Percentiles rank a stretch among this genome's conserved stretches.
Evolutionary conservation across 192 early-diverging fungal species (phyloP).

Genomic region (Entrophospora sp.): DNA sequence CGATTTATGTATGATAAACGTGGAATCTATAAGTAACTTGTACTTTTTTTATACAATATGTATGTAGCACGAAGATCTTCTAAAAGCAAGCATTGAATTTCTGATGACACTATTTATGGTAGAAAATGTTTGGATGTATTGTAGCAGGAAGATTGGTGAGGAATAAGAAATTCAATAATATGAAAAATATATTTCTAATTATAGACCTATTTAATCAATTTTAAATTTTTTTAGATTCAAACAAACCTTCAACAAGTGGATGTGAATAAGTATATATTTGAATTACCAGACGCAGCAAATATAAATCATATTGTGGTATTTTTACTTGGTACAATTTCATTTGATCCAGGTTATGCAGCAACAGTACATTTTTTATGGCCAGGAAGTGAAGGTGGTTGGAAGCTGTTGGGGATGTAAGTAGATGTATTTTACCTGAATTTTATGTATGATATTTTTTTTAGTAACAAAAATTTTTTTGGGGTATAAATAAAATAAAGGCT

Average conservation of each 20-base stretch:
- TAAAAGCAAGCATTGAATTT: too few species aligned
- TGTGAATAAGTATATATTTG: slow-evolving; percentile 83
- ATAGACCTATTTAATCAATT: background rate
- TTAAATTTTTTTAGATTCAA: slow-evolving; percentile 55
- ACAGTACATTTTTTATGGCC: slow-evolving; percentile 93
- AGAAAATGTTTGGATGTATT: slow-evolving; percentile 90
- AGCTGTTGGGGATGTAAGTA: slow-evolving; percentile 59
- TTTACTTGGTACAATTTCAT: slow-evolving; percentile 73
- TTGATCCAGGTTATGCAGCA: slow-evolving; percentile 84
- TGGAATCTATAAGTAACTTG: too few species aligned
- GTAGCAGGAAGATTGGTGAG: slow-evolving; percentile 74
- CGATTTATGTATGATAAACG: too few species aligned
- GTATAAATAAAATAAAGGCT: slow-evolving; percentile 33
- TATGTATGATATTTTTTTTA: too few species aligned
- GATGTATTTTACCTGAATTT: too few species aligned
- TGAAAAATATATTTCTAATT: background rate
- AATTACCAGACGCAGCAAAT: slow-evolving; percentile 69
- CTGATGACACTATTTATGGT: too few species aligned
- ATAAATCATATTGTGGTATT: slow-evolving; percentile 97
- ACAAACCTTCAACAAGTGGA: slow-evolving; percentile 87
- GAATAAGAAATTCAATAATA: background rate
- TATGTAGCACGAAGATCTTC: too few species aligned
- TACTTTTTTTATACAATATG: too few species aligned
- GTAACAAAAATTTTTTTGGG: too few species aligned
- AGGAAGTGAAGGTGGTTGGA: slow-evolving; percentile 56